Percentiles rank a stretch among this genome's conserved stretches.
Evolutionary conservation across 78 protist genomes (phyloP).

Genomic region (Isochrysis galbana): DNA sequence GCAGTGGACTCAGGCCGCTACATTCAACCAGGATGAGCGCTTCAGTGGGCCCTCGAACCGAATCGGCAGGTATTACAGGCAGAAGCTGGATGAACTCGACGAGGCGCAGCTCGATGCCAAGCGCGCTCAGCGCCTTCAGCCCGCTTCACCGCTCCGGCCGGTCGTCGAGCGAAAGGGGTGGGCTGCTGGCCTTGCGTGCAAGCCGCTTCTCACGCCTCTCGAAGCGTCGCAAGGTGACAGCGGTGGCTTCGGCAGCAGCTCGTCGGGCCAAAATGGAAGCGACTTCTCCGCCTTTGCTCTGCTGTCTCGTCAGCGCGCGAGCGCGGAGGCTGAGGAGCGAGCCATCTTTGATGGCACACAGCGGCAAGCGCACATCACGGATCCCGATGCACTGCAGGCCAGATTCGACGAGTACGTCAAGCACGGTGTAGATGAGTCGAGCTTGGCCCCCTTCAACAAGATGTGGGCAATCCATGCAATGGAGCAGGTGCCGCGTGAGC

Average conservation of each 20-base stretch:
- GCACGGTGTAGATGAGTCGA: not conserved
- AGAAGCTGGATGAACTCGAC: not conserved
- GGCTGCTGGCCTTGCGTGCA: constrained; percentile 7
- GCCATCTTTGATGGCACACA: not conserved
- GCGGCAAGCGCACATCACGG: not conserved
- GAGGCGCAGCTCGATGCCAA: not conserved
- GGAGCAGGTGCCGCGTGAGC: too few species aligned
- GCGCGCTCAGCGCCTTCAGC: not conserved
- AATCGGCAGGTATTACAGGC: not conserved
- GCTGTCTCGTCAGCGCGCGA: not conserved
- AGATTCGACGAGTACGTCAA: not conserved
- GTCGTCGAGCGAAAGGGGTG: not conserved
- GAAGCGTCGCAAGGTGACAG: too few species aligned
- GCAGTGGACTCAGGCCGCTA: constrained; percentile 2
- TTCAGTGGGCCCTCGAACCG: not conserved
- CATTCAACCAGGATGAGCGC: not conserved
- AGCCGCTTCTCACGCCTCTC: not conserved
- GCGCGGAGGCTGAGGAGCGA: not conserved
- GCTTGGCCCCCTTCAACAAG: not conserved
- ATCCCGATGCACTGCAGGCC: not conserved
- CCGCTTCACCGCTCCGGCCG: not conserved
- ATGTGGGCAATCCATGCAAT: not conserved
- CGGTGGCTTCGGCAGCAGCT: too few species aligned
- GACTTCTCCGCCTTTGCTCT: not conserved
- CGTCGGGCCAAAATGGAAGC: too few species aligned